phyloP scores from a whole-genome alignment of 2,329 filamentous ascomycete species.

The Cladosporium sp. region DNA sequence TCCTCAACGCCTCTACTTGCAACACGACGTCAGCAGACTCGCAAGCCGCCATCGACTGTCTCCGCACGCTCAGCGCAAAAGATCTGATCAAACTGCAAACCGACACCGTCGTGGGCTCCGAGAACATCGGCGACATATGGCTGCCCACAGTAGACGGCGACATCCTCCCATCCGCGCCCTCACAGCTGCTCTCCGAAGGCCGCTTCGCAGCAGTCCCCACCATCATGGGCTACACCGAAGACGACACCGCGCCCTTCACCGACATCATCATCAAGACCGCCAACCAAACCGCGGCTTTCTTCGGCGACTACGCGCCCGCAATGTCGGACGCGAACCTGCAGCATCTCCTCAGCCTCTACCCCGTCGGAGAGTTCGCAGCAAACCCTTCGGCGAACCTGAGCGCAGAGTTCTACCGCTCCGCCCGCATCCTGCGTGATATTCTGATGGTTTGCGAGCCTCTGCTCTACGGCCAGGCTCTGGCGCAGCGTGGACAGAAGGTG shows the following conservation, averaged over 20 bases:
- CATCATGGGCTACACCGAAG: conserved; percentile 46
- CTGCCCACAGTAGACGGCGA: conserved; percentile 52
- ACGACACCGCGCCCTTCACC: conserved; percentile 42
- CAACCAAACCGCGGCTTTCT: conserved; percentile 39
- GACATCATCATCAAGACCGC: conserved; percentile 39
- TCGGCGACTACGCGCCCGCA: conserved; percentile 43
- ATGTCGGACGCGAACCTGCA: conserved; percentile 34
- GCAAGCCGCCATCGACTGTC: conserved; percentile 47
- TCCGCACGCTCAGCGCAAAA: conserved; percentile 46
- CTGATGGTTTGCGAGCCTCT: conserved; percentile 53
- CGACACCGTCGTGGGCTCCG: conserved; percentile 40
- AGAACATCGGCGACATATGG: conserved; percentile 52
- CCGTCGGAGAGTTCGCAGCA: conserved; percentile 45
- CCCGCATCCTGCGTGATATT: conserved; percentile 54
- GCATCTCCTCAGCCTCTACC: conserved; percentile 37
- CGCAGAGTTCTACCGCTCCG: conserved; percentile 52
- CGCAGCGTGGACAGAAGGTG: conserved; percentile 41
- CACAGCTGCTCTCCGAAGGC: conserved; percentile 40
- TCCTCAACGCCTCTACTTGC: conserved; percentile 49
- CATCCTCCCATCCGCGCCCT: conserved; percentile 46
- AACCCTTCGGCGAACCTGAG: conserved; percentile 42
- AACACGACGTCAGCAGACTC: conserved; percentile 43
- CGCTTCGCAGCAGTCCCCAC: conserved; percentile 42
- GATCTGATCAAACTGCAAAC: conserved; percentile 48
- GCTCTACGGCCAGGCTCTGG: conserved; percentile 44